Percentiles rank a stretch among this genome's conserved stretches.
phyloP scores from a whole-genome alignment of 1,139 yeast genomes.

The Debaryomycetaceae sp. region DNA sequence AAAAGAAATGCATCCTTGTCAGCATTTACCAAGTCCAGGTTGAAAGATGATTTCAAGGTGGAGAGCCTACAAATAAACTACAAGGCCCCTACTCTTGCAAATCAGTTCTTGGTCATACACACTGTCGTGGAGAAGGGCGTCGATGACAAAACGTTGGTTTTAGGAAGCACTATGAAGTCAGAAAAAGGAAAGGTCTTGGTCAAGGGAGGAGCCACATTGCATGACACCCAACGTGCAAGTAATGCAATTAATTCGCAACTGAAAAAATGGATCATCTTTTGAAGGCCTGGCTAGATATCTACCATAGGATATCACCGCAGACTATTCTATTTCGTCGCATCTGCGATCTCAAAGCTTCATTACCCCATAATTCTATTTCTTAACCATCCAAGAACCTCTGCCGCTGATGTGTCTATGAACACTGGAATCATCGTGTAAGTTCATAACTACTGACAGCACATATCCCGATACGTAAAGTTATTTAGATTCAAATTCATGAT shows the following conservation, averaged over 20 bases:
- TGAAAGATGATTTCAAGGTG: slow-evolving; percentile 44
- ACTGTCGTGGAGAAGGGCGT: slow-evolving; percentile 28
- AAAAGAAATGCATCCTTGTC: slow-evolving; percentile 54
- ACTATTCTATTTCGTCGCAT: too few species aligned
- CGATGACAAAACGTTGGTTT: slow-evolving; percentile 22
- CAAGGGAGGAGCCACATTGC: slow-evolving; percentile 32
- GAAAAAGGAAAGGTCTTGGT: slow-evolving; percentile 36
- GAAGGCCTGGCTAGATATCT: too few species aligned
- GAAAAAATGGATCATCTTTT: slow-evolving; percentile 4
- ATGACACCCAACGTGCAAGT: slow-evolving; percentile 39
- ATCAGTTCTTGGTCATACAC: slow-evolving; percentile 69
- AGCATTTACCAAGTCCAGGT: slow-evolving; percentile 23
- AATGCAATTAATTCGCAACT: slow-evolving; percentile 9
- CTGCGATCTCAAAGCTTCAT: too few species aligned
- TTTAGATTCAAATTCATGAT: too few species aligned
- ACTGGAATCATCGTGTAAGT: too few species aligned
- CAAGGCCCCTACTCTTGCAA: slow-evolving; percentile 72
- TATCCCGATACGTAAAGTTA: too few species aligned
- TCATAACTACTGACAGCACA: too few species aligned
- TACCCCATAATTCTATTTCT: too few species aligned
- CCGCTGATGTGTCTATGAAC: too few species aligned
- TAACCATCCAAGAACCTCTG: too few species aligned
- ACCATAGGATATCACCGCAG: too few species aligned
- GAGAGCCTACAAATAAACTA: slow-evolving; percentile 56
- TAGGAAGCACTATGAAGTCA: slow-evolving; percentile 34